Evolutionary conservation across 441 rosid species (phyloP).

Genomic region (Mallotus japonicus): DNA sequence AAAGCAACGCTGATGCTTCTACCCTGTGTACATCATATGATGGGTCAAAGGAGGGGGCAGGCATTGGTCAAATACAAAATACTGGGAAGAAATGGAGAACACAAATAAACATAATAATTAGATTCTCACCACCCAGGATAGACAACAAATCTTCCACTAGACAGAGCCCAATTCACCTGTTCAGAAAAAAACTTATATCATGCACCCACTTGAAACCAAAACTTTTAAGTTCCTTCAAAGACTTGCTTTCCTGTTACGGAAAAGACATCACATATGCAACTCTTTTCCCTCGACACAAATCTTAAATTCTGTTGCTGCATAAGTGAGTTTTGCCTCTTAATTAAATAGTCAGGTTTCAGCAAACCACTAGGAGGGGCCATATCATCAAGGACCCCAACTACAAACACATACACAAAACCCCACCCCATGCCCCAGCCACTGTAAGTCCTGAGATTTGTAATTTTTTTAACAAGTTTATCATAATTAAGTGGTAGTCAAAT

Average conservation of each 20-base stretch:
- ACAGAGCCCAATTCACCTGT: slow-evolving; percentile 96
- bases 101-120: slow-evolving; percentile 12
- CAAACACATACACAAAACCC: too few relatives aligned
- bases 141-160: slow-evolving; percentile 76
- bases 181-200: slow-evolving; percentile 26
- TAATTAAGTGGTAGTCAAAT: not conserved
- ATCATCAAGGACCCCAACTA: too few relatives aligned
- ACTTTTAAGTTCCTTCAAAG: not conserved
- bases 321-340: too few relatives aligned
- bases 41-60: slow-evolving; percentile 4
- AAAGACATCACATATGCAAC: not conserved
- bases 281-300: too few relatives aligned
- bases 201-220: slow-evolving; percentile 3
- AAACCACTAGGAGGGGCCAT: too few relatives aligned
- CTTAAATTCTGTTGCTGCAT: too few relatives aligned
- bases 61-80: slow-evolving; percentile 21
- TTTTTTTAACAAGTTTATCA: not conserved
- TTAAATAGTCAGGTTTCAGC: too few relatives aligned
- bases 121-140: slow-evolving; percentile 93
- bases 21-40: slow-evolving; percentile 56
- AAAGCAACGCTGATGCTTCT: slow-evolving; percentile 97
- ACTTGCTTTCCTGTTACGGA: not conserved
- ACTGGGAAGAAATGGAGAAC: not conserved
- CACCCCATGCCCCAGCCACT: too few relatives aligned
- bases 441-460: not conserved